Conservation (phyloP, 2,329 filamentous ascomycete species). For the Fusarium nygamai region DNA sequence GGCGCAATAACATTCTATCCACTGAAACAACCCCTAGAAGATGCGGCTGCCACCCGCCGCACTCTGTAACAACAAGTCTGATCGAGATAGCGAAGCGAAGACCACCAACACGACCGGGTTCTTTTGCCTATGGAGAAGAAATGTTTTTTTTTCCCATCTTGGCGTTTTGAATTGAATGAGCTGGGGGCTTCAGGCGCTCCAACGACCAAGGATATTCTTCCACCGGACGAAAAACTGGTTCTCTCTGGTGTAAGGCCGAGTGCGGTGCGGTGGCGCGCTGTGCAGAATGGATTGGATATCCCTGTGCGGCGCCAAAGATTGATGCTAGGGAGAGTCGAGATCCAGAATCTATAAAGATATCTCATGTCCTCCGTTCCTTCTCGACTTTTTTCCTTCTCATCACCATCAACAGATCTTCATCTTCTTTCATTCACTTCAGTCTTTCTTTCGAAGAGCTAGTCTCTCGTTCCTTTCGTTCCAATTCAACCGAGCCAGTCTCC, state of each 20-base stretch:
- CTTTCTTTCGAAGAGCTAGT: conserved; percentile 31
- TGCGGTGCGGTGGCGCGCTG: neutral
- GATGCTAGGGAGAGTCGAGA: neutral
- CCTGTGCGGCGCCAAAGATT: conserved; percentile 3
- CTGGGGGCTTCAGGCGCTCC: neutral
- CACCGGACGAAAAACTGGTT: conserved; percentile 6
- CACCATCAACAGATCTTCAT: conserved; percentile 27
- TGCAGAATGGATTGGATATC: neutral
- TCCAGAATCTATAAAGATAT: conserved; percentile 20
- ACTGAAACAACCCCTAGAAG: conserved; percentile 13
- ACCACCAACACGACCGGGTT: neutral
- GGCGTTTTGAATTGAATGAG: neutral
- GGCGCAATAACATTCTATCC: conserved; percentile 1
- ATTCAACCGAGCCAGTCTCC: conserved; percentile 25
- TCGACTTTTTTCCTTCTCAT: neutral
- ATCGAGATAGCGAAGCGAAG: neutral
- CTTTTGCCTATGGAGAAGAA: neutral
- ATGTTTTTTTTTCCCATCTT: conserved; percentile 9
- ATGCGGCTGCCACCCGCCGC: neutral
- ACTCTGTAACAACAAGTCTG: conserved; percentile 12
- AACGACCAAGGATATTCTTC: neutral
- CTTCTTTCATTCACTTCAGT: conserved; percentile 30
- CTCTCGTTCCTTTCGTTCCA: conserved; percentile 28
- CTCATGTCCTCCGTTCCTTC: neutral
- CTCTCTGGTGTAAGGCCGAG: neutral